These are phyloP conservation scores for Smittium mucronatum DNA, from an alignment of 371 early-diverging fungal genomes.

Conservation along the genomic window DNA sequence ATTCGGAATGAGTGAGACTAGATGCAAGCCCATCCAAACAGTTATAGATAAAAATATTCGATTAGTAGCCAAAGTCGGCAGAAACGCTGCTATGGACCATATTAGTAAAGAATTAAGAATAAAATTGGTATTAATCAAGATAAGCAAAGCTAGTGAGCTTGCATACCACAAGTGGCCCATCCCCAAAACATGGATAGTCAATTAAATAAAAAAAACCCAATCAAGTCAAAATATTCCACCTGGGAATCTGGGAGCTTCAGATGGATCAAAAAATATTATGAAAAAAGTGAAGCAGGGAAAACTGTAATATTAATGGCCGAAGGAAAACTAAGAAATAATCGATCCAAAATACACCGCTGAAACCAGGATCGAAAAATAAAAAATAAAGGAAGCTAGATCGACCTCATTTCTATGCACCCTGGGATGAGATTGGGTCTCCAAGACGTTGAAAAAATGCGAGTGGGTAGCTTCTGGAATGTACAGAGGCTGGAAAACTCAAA, in stretches of 20 bases:
- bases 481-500: background rate
- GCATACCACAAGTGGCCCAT: background rate
- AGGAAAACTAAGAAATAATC: background rate
- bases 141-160: background rate
- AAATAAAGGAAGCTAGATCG: background rate
- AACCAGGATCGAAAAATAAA: background rate
- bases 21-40: background rate
- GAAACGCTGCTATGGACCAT: background rate
- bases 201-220: background rate
- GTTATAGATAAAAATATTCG: background rate
- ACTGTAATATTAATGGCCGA: background rate
- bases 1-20: constrained; percentile 4
- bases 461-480: constrained; percentile 3
- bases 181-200: constrained; percentile 6
- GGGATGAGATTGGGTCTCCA: background rate
- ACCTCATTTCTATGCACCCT: background rate
- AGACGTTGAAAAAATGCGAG: constrained; percentile 3
- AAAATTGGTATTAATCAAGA: background rate
- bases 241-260: background rate
- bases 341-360: background rate
- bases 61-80: background rate
- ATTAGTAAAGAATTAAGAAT: constrained; percentile 1
- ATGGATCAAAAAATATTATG: constrained; percentile 4
- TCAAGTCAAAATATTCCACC: background rate
- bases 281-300: background rate